phyloP scores from a whole-genome alignment of 1,284 basidiomycete species.

The Fomes fomentarius region DNA sequence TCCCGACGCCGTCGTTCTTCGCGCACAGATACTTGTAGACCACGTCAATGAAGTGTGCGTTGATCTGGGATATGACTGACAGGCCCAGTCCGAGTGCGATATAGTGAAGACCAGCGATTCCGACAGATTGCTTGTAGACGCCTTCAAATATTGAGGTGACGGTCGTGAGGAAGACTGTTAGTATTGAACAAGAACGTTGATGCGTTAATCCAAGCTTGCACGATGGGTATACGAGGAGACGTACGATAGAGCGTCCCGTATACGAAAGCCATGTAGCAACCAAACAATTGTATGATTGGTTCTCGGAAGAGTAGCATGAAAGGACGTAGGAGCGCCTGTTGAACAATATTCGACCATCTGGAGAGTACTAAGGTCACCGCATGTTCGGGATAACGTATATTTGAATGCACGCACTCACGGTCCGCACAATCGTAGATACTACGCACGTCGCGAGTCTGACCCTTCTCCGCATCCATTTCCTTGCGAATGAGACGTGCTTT shows the following conservation, averaged over 20 bases:
- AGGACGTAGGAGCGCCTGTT: constrained; percentile 44
- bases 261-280: constrained; percentile 52
- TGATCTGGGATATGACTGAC: constrained; percentile 54
- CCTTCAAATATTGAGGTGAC: constrained; percentile 65
- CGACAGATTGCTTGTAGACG: constrained; percentile 50
- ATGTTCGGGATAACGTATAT: background rate
- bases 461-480: constrained; percentile 38
- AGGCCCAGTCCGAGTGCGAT: constrained; percentile 61
- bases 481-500: constrained; percentile 44
- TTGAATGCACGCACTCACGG: constrained; percentile 30
- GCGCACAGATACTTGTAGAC: constrained; percentile 55
- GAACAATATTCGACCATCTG: constrained; percentile 42
- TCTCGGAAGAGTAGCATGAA: constrained; percentile 48
- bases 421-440: constrained; percentile 32
- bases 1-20: constrained; percentile 54
- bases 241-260: constrained; percentile 58
- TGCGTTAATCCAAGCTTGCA: too few species aligned
- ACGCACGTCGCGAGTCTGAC: constrained; percentile 21
- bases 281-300: constrained; percentile 48
- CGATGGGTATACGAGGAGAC: constrained; percentile 23
- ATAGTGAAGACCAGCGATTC: constrained; percentile 66
- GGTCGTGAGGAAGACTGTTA: constrained; percentile 61
- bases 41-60: constrained; percentile 57
- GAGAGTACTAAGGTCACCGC: constrained; percentile 19
- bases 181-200: background rate